phyloP scores from a whole-genome alignment of 2,329 filamentous ascomycete genomes.

The Aspergillus ibericus region DNA sequence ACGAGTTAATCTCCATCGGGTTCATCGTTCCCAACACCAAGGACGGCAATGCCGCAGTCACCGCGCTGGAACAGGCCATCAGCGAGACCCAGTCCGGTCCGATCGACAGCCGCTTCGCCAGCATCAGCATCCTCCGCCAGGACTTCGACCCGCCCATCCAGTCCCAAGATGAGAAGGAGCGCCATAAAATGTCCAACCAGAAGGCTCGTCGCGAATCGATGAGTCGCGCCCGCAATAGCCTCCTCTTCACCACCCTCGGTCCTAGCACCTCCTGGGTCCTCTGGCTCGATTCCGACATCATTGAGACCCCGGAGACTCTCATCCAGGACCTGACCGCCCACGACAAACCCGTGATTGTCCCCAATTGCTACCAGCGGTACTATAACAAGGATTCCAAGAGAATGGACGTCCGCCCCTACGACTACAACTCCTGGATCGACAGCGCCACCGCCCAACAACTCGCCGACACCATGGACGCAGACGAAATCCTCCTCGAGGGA shows the following conservation, averaged over 20 bases:
- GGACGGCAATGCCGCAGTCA: conserved; percentile 84
- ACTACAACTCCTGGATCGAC: conserved; percentile 98
- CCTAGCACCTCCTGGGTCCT: conserved; percentile 92
- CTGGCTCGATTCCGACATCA: conserved; percentile 89
- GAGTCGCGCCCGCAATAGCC: conserved; percentile 88
- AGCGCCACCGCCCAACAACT: conserved; percentile 75
- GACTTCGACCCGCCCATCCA: conserved; percentile 82
- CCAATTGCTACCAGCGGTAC: conserved; percentile 93
- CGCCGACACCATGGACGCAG: conserved; percentile 76
- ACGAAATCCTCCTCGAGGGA: conserved; percentile 91
- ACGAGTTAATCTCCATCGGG: conserved; percentile 89
- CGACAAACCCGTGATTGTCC: conserved; percentile 87
- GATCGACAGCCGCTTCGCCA: conserved; percentile 81
- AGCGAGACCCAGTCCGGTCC: conserved; percentile 80
- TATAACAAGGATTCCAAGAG: conserved; percentile 70
- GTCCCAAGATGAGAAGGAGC: conserved; percentile 82
- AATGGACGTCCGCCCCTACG: conserved; percentile 79
- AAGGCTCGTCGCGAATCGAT: conserved; percentile 83
- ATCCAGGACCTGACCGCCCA: conserved; percentile 90
- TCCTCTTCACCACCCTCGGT: conserved; percentile 92
- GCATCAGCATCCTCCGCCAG: conserved; percentile 90
- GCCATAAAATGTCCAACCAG: conserved; percentile 89
- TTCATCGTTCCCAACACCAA: conserved; percentile 95
- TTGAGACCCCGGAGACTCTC: conserved; percentile 80
- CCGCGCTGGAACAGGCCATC: conserved; percentile 80